Base-by-base conservation (phyloP, 2,329 filamentous ascomycete genomes). In the Colletotrichum sp. region DNA sequence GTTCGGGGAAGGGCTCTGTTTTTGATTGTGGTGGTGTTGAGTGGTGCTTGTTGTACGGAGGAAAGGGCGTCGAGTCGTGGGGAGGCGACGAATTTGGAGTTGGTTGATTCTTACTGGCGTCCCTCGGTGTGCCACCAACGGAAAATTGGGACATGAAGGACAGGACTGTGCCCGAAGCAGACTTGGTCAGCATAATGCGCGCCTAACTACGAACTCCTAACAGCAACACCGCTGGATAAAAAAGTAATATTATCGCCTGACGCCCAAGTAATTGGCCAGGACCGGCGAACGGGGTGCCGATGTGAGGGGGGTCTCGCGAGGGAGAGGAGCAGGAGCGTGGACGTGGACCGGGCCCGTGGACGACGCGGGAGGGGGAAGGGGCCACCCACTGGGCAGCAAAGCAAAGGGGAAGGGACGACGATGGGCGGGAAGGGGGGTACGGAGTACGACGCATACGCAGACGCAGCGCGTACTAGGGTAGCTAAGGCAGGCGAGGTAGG, bases 111-210 rank as follows among this genome's bases (percentile, higher is more conserved):
- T 65, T 80, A 69, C 79, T 84, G 77, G 87, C 87, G 80, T 87
- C 85, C 79, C 80, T 81, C 76, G 84, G 81, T 76, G 86, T 84
- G 79, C 87, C 87, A 79, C 93, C 94, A 88, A 94, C 88, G 79
- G 93, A 94, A 88, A 95, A 93, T 86, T 93, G 92, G 85, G 94
- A 95, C 91, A 98, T 96, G 86, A 98, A 98, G 81, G 95, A 98
- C 80, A 96, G 89, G 73, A 98, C 95, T 98, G 84, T 78, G 71
- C 72, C 74, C 66, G 75, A 71, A 67, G 75, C 32, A 32, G 74
- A 76, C 55, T 74, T 76, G 66, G 75, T 76, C 60, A 76, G 75
- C 75, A 76, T 76, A 63, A 66, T 76, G 66, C 49, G n/a, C 72
- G 49, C 52, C 26, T 63, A 67, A 71, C 34, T 30, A 55, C 30